Percentiles rank a stretch among this genome's conserved stretches.
Conservation (phyloP, 176 grass and related monocot genomes). For the Areca catechu region DNA sequence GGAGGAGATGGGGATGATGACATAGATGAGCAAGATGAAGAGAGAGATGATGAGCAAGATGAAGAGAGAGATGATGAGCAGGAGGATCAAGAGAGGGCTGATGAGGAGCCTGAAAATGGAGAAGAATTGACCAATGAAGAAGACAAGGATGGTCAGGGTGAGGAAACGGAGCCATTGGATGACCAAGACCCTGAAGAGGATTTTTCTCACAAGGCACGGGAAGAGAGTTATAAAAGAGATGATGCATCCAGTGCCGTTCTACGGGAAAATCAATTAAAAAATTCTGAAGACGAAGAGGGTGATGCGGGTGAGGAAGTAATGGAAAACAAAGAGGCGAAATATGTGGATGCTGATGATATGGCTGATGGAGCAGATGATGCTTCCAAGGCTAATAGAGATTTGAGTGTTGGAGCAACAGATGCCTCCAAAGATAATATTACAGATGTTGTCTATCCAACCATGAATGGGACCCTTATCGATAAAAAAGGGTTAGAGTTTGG, state of each 20-base stretch:
- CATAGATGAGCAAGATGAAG: conserved; percentile 8
- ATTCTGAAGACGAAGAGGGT: not conserved
- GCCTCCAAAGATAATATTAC: not conserved
- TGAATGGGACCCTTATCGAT: not conserved
- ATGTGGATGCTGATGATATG: too few relatives aligned
- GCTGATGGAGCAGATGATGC: not conserved
- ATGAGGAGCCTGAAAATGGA: conserved; percentile 10
- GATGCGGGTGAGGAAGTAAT: not conserved
- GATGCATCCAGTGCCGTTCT: conserved; percentile 9
- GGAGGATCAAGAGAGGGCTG: conserved; percentile 8
- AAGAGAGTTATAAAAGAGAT: conserved; percentile 6
- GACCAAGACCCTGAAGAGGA: not conserved
- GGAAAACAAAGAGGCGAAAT: not conserved
- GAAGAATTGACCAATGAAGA: conserved; percentile 12
- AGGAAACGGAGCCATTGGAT: conserved; percentile 3
- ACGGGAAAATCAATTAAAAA: not conserved
- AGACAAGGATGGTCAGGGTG: conserved; percentile 8
- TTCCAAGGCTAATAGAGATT: not conserved
- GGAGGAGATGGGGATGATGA: conserved; percentile 8
- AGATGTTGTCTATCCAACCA: not conserved
- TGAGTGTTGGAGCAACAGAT: too few relatives aligned
- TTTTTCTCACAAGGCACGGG: not conserved
- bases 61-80: conserved; percentile 1
- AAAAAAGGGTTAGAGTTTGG: not conserved
- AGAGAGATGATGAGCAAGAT: conserved; percentile 15